Evolutionary conservation across 106 monocot species (phyloP).

Genomic region (Dioscorea zingiberensis): DNA sequence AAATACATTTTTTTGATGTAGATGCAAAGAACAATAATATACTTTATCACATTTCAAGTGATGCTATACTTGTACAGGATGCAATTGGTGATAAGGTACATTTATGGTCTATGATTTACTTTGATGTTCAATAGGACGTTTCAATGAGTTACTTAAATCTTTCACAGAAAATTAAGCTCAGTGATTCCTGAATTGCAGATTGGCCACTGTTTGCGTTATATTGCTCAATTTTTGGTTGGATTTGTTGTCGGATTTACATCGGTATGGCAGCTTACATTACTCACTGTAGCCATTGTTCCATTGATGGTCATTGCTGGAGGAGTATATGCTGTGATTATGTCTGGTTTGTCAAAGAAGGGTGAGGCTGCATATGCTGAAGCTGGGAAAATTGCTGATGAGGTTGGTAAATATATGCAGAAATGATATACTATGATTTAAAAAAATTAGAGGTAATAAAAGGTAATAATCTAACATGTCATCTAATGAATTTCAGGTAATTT

Average conservation of each 20-base stretch:
- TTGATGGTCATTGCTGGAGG: slow-evolving; percentile 37
- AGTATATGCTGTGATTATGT: slow-evolving; percentile 25
- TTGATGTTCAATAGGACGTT: neutral
- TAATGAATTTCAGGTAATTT: slow-evolving; percentile 20
- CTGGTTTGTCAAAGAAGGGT: slow-evolving; percentile 31
- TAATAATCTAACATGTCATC: too few relatives aligned
- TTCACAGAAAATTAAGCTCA: too few relatives aligned
- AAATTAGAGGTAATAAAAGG: too few relatives aligned
- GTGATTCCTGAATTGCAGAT: slow-evolving; percentile 8
- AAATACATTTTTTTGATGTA: slow-evolving; percentile 25
- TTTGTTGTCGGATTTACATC: slow-evolving; percentile 28
- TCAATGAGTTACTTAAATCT: too few relatives aligned
- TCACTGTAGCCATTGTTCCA: slow-evolving; percentile 32
- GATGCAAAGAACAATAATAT: slow-evolving; percentile 22
- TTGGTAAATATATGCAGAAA: slow-evolving; percentile 1
- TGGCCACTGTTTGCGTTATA: slow-evolving; percentile 24
- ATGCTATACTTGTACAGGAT: slow-evolving; percentile 31
- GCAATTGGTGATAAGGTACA: slow-evolving; percentile 34
- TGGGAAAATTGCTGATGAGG: slow-evolving; percentile 38
- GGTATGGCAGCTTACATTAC: slow-evolving; percentile 35
- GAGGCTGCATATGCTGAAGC: slow-evolving; percentile 43
- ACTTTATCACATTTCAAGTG: slow-evolving; percentile 27
- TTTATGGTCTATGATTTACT: neutral
- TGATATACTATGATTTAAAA: too few relatives aligned
- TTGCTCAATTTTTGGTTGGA: slow-evolving; percentile 30